Evolutionary conservation across 2,329 filamentous ascomycete genomes (phyloP), one percentile per base, ranked within the genome.

Genomic region (Dactylellina leptospora): DNA sequence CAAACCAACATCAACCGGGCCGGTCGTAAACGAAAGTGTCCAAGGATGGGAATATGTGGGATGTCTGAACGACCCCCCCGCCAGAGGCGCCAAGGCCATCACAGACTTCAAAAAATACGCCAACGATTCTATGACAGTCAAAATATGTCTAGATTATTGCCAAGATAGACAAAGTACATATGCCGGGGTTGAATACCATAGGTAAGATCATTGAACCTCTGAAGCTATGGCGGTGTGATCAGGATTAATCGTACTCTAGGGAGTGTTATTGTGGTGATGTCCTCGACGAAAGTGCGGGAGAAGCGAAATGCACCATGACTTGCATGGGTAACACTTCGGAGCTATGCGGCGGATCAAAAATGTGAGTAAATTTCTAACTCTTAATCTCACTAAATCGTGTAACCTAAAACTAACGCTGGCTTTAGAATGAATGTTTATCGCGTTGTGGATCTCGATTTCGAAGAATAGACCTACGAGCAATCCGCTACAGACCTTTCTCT

Each of bases 351-450:
- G 64, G 58, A 1, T 22, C 42, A 16, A 56, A 42, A 40, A 56
- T 42, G 64, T 62, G 58, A 58, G 54, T 58, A 30, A 2, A 5
- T 4, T 10, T 27, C 11, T 18, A 40, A 23, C 1, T 9, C n/a
- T 11, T 45, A 36, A 2, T n/a, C 18, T 36, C 23, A 20, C 45
- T 42, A 9, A 9, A 6, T 38, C 1, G 5, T 16, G n/a, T 48
- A 16, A 6, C 2, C 3, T 51, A 10, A n/a, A n/a, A n/a, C n/a
- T n/a, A n/a, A n/a, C n/a, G n/a, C n/a, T n/a, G n/a, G n/a, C n/a
- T n/a, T n/a, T 36, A 71, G 64, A 36, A 62, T 62, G 64, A 71
- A 71, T 18, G 64, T 71, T 9, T 71, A 71, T 33, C 44, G 53
- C 11, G 16, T 61, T 11, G 25, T 60, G 13, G 47, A 60, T 10